These are phyloP conservation scores for Phytophthora sp. DNA, from an alignment of 352 stramenopile species.

Conservation along the genomic window DNA sequence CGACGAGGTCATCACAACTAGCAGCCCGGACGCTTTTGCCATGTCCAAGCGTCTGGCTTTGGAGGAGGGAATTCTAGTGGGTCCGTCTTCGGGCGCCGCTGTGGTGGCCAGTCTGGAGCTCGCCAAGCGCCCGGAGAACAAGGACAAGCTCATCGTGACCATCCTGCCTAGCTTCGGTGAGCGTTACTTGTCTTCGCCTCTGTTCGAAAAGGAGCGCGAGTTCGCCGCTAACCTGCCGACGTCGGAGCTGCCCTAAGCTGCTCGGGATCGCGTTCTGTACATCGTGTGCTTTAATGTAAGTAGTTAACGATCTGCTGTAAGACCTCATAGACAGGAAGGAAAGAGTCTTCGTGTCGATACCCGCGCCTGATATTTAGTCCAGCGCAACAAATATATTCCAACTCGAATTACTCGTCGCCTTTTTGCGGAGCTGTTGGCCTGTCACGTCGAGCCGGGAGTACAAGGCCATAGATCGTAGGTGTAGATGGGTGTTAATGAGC, in stretches of 20 bases:
- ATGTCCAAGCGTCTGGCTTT: conserved; percentile 88
- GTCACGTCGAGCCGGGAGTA: too few relatives aligned
- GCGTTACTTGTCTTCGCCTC: conserved; percentile 80
- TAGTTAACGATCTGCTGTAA: conserved; percentile 30
- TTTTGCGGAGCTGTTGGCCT: not conserved
- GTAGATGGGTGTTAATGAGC: too few relatives aligned
- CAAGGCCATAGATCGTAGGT: too few relatives aligned
- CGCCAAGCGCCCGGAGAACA: conserved; percentile 80
- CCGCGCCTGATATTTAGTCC: not conserved
- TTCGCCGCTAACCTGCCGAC: conserved; percentile 67
- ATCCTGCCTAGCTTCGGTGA: conserved; percentile 93
- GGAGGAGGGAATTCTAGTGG: conserved; percentile 88
- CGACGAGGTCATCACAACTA: conserved; percentile 89
- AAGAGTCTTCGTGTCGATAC: conserved; percentile 8
- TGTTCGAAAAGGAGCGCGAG: conserved; percentile 85
- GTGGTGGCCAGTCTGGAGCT: conserved; percentile 84
- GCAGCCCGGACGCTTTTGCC: conserved; percentile 80
- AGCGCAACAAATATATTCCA: conserved; percentile 15
- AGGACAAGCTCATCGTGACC: conserved; percentile 88
- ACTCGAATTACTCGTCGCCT: not conserved
- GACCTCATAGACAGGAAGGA: conserved; percentile 22
- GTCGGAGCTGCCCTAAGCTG: conserved; percentile 35
- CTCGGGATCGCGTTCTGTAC: not conserved
- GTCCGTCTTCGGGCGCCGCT: conserved; percentile 88
- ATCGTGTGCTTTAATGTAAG: conserved; percentile 23